Base-by-base conservation (phyloP, 371 early-diverging fungal genomes). In the Blakeslea trispora region DNA sequence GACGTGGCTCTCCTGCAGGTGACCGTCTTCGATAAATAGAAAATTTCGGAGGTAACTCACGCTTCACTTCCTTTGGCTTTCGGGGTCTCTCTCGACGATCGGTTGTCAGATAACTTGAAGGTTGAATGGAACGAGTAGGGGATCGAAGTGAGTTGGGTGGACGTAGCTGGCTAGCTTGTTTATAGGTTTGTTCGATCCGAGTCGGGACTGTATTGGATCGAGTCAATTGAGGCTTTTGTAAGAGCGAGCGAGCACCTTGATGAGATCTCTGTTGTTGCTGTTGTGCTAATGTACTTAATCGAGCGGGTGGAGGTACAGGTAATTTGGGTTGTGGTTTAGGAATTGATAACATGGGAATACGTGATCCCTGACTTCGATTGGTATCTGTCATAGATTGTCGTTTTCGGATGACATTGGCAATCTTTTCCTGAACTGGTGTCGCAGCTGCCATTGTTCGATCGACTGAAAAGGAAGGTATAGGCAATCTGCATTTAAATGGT, bases 311-410 rank as follows among this genome's bases (percentile, higher is more conserved):
- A 50, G 58, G 37, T 5, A 7, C 5, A 5, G 28, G 5, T 28
- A 28, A 28, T 28, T 28, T 3, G 7, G 28, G 7, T 28, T 5
- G 28, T 7, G 3, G 3, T 28, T 28, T 28, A 28, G 28, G 28
- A 28, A 61, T 53, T 19, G 64, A 70, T 14, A 76, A 47, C 74
- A 72, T 71, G 5, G 77, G 77, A 28, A 76, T 59, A 14, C 74
- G 68, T 34, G 71, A 76, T 5, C 77, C 77, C 53, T 76, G 77
- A 28, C 64, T 65, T 50, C 77, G 71, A 42, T 67, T 63, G 1
- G 58, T 46, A 14, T 68, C 69, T 7, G 73, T 52, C 31, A 76
- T 60, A 0, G 73, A 67, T 45, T 71, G 71, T 15, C 77, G 60
- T 41, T 73, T 76, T 19, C 61, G 68, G 5, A 64, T 57, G 19